Percentiles rank a stretch among this genome's conserved stretches.
phyloP scores from a whole-genome alignment of 345 rosid genomes.

The Hibiscus syriacus region DNA sequence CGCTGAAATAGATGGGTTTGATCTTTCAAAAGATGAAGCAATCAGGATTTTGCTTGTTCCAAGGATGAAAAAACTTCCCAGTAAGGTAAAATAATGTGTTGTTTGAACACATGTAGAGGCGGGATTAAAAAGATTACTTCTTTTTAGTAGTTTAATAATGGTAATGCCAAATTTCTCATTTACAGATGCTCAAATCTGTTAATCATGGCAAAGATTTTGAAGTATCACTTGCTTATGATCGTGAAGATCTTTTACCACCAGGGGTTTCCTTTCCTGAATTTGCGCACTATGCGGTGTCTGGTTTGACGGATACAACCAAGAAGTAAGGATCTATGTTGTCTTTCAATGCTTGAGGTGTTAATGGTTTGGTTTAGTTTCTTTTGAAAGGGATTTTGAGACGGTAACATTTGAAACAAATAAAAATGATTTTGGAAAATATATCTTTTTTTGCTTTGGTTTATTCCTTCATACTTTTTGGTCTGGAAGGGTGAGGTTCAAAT shows the following conservation, averaged over 20 bases:
- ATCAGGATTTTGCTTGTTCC: slow-evolving; percentile 71
- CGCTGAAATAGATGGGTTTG: slow-evolving; percentile 74
- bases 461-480: neutral
- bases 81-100: slow-evolving; percentile 54
- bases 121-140: neutral
- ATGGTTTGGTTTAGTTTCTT: slow-evolving; percentile 2
- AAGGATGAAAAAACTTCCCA: slow-evolving; percentile 92
- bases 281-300: slow-evolving; percentile 80
- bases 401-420: too few relatives aligned
- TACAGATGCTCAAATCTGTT: slow-evolving; percentile 85
- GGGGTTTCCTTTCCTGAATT: slow-evolving; percentile 56
- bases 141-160: slow-evolving; percentile 15
- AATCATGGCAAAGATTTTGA: slow-evolving; percentile 81
- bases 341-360: neutral
- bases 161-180: slow-evolving; percentile 10
- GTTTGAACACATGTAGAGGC: neutral
- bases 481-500: neutral
- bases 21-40: slow-evolving; percentile 58
- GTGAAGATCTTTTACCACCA: slow-evolving; percentile 72
- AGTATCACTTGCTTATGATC: slow-evolving; percentile 75
- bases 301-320: slow-evolving; percentile 65
- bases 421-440: neutral
- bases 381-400: neutral
- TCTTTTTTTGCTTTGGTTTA: neutral
- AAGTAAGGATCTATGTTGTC: slow-evolving; percentile 60